Percentiles rank a stretch among this genome's conserved stretches.
phyloP scores from a whole-genome alignment of 805 yeast genomes.

The Candida jianshihensis region DNA sequence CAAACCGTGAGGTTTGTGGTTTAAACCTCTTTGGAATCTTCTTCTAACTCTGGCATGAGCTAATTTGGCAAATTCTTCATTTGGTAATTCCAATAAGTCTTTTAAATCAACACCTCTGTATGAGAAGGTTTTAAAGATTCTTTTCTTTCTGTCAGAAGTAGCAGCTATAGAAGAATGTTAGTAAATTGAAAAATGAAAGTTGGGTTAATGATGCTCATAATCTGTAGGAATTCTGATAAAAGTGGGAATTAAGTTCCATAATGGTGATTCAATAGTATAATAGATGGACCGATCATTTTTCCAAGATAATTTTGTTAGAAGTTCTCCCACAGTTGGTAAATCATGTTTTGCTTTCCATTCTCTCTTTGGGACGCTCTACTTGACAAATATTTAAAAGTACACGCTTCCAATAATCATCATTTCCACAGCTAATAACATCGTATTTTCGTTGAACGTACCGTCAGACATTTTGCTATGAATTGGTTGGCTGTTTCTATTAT shows the following conservation, averaged over 20 bases:
- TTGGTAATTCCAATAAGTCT: conserved; percentile 86
- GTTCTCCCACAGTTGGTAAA: too few species aligned
- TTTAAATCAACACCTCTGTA: conserved; percentile 98
- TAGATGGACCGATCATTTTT: too few species aligned
- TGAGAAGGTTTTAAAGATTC: conserved; percentile 93
- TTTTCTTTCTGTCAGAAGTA: conserved; percentile 63
- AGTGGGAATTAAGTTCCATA: too few species aligned
- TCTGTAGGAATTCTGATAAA: too few species aligned
- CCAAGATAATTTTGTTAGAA: too few species aligned
- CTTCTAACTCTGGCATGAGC: conserved; percentile 99
- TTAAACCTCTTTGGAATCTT: conserved; percentile 98
- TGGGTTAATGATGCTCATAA: too few species aligned
- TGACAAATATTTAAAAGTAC: too few species aligned
- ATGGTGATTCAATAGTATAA: too few species aligned
- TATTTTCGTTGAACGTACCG: conserved; percentile 17
- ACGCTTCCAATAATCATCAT: too few species aligned
- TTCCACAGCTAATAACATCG: not conserved
- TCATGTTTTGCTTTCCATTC: too few species aligned
- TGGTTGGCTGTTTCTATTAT: conserved; percentile 1
- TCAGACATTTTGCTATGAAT: conserved; percentile 23
- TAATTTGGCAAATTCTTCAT: conserved; percentile 94
- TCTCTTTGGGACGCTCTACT: too few species aligned
- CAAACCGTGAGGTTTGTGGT: conserved; percentile 90
- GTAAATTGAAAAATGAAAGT: conserved; percentile 4
- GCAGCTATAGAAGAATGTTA: conserved; percentile 21